Base-by-base conservation (phyloP, 192 early-diverging fungal species). In the Coemansia reversa region DNA sequence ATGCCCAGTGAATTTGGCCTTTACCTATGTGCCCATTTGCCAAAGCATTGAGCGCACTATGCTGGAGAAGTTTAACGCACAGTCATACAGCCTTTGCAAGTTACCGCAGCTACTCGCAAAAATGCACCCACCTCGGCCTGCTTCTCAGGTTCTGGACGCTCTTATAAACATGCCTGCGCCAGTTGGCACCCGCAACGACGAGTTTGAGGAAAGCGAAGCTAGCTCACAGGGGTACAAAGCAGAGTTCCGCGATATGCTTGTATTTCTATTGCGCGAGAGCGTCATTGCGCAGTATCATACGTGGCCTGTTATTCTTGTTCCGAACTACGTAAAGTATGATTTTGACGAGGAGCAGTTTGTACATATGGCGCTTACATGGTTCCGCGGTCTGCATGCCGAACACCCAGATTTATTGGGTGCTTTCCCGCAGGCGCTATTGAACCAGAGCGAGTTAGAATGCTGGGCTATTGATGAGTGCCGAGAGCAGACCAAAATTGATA, bases 201-300 rank as follows among this genome's bases (percentile, higher is more conserved):
- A 63, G 32, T 14, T 30, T 28, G 61, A 52, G 18, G 45, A 28
- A n/a, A 28, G 59, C 24, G 63, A 59, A 45, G 18, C 33, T n/a
- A 53, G 33, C 22, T 48, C 32, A 4, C 83, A 85, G 5, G 88
- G 91, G 49, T 62, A 71, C 2, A 77, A 86, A 18, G 81, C 85
- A 9, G 75, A 90, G 65, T 91, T 93, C 57, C 79, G 93, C n/a
- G 93, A 95, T 51, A 86, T 93, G 28, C 75, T 95, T 25, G 90
- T 89, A 1, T 90, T 88, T 62, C 70, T 98, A 55, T 79, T 98
- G 35, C 83, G 92, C 28, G 85, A 92, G 62, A 85, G 87, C 28
- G 56, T 90, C 6, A 83, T 95, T 20, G 84, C 87, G 7, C 94
- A 98, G 67, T 73, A 91, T 28, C 92, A 96, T 66, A 92, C 90